Evolutionary conservation across 768 basidiomycete species (phyloP).

Genomic region (Kwoniella shandongensis): DNA sequence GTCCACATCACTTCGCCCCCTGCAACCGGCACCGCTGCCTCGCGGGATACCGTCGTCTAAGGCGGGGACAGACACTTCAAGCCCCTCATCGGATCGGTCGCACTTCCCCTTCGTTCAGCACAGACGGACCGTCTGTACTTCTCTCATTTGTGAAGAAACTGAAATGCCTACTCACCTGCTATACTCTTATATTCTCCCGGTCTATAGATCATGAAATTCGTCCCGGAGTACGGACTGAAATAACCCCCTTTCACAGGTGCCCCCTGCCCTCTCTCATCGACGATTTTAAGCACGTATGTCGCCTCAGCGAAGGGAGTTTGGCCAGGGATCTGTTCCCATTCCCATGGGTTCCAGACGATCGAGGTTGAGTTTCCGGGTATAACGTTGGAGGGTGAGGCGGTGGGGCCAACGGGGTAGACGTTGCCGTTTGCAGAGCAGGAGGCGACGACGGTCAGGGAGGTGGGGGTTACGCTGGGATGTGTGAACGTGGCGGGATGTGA

Average conservation of each 20-base stretch:
- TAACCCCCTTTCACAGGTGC: slow-evolving; percentile 64
- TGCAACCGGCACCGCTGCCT: background rate
- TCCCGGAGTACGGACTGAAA: slow-evolving; percentile 66
- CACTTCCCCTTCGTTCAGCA: too few relatives aligned
- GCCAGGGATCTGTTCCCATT: slow-evolving; percentile 66
- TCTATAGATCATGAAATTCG: slow-evolving; percentile 81
- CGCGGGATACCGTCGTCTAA: too few relatives aligned
- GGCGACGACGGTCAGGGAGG: slow-evolving; percentile 75
- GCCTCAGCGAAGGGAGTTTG: slow-evolving; percentile 71
- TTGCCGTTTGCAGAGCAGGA: slow-evolving; percentile 76
- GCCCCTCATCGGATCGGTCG: too few relatives aligned
- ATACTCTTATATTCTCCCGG: slow-evolving; percentile 71
- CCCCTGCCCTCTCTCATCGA: slow-evolving; percentile 73
- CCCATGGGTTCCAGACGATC: slow-evolving; percentile 73
- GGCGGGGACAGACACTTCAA: too few relatives aligned
- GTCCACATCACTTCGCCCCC: background rate
- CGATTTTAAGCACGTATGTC: slow-evolving; percentile 75
- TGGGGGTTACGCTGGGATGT: slow-evolving; percentile 61
- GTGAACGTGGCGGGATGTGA: slow-evolving; percentile 4
- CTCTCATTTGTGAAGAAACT: too few relatives aligned
- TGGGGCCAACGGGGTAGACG: slow-evolving; percentile 83
- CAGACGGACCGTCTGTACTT: too few relatives aligned
- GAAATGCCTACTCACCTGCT: slow-evolving; percentile 54
- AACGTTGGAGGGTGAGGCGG: slow-evolving; percentile 59
- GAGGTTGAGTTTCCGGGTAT: slow-evolving; percentile 69